Base-by-base conservation (phyloP, 1,284 basidiomycete species). In the Ustilago nuda region DNA sequence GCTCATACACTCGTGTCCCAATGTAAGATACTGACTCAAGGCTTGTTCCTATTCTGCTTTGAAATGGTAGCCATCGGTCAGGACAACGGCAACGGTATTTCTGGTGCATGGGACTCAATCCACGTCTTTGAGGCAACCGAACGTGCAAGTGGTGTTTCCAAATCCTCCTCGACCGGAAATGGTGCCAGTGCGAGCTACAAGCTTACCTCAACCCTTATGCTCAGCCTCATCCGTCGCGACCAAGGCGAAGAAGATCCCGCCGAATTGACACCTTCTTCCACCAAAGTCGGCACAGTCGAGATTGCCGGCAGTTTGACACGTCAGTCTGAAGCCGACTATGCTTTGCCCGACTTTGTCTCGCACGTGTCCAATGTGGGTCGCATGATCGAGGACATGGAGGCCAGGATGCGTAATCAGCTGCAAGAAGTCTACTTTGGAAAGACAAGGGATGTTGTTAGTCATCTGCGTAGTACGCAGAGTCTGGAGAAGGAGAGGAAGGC, bases 321-420 rank as follows among this genome's bases (percentile, higher is more conserved):
- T 79, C 96, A 98, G 93, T 90, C 90, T 55, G 95, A 98, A 61
- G 75, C 66, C 17, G 76, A 82, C 58, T 77, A 79, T 54, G 66
- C 72, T 23, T 57, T 80, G 43, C 69, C 67, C 3, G 81, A 80
- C 59, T 67, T 70, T 55, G 65, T 75, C 23, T 92, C 92, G 43
- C 97, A 99, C 87, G 92, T 99, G 66, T 90, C 90, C 58, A 99
- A 99, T 87, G 92, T 93, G 17, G 97, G 97, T 4, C 90, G 90
- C 77, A 92, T 98, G 91, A 92, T 99, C 78, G 97, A 99, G 87
- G 96, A 98, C 78, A 95, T 96, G 92, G 97, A 99, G 87, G 93
- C 94, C 85, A 98, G 98, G 88, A 95, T 98, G 92, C 91, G 97
- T 54, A 98, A 97, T 86, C 89, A 95, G 67, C 89, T 99, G 19